Evolutionary conservation across 2,329 filamentous ascomycete genomes (phyloP), one percentile per base, ranked within the genome.

Genomic region (Diplodia seriata): DNA sequence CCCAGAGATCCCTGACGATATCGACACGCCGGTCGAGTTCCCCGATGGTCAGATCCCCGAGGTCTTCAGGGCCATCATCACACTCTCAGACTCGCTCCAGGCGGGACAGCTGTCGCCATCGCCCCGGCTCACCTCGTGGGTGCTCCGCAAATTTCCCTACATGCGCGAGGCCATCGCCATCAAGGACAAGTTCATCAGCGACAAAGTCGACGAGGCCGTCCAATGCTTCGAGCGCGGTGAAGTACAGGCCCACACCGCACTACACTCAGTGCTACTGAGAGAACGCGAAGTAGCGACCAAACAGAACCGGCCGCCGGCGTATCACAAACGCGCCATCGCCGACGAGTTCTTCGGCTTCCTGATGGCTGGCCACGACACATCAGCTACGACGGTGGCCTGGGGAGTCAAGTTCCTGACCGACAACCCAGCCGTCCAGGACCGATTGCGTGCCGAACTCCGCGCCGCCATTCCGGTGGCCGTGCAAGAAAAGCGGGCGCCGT

Each of bases 331-430:
- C 31, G 43, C 38, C 33, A 40, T 72, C 9, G 51, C 33, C 18
- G 70, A 72, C 56, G 69, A 71, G 68, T 68, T 69, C 12, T 77
- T 76, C 47, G 77, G 74, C 2, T 77, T 78, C 68, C 69, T 79
- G 2, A 68, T 79, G n/a, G 78, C 80, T 57, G 83, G 81, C n/a
- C 79, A 83, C 68, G 82, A 85, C 57, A 84, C 82, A 0, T 83
- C 80, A 0, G 75, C 78, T 12, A 81, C 78, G 8, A 80, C 80
- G 0, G 70, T 83, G 0, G 69, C 70, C 40, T 83, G 82, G 81
- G 76, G 70, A 1, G 51, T 83, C 11, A 83, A 83, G 62, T 72
- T 73, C 66, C 74, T 83, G 5, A 72, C 77, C n/a, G 72, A 71
- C 36, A 70, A 80, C 53, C 78, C 72, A 15, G 67, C 69, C 18